Evolutionary conservation across 805 yeast genomes (phyloP).

Genomic region (Candida chilensis): DNA sequence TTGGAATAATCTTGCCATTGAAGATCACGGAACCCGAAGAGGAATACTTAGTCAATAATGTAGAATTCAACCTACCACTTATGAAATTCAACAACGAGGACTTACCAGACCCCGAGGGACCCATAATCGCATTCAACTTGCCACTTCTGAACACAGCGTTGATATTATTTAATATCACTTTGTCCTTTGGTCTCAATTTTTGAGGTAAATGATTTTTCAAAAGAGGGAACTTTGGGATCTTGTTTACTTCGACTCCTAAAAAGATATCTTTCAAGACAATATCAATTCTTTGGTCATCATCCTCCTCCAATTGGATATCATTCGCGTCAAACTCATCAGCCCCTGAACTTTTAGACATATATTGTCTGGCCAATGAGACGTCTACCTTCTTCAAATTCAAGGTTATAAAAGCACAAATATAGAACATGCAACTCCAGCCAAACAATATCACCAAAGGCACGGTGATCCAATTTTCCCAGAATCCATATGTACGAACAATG

Average conservation of each 20-base stretch:
- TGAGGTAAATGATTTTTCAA: conserved; percentile 3
- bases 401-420: conserved; percentile 34
- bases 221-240: conserved; percentile 4
- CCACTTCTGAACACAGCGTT: conserved; percentile 45
- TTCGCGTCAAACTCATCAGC: too few relatives aligned
- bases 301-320: too few relatives aligned
- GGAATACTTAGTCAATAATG: conserved; percentile 12
- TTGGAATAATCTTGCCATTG: conserved; percentile 3
- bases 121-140: conserved; percentile 64
- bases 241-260: conserved; percentile 10
- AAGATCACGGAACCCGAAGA: conserved; percentile 18
- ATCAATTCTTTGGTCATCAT: conserved; percentile 5
- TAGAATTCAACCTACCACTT: conserved; percentile 45
- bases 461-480: conserved; percentile 51
- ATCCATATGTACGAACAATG: conserved; percentile 50
- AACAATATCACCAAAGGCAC: conserved; percentile 54
- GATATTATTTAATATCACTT: conserved; percentile 27
- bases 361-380: conserved; percentile 34
- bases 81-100: conserved; percentile 56
- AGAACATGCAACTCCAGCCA: conserved; percentile 51
- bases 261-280: conserved; percentile 9
- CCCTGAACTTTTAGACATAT: conserved; percentile 6
- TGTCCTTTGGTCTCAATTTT: not conserved
- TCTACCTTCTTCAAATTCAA: conserved; percentile 42
- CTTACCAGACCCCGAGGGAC: conserved; percentile 78